Evolutionary conservation across 2,329 filamentous ascomycete species (phyloP).

Genomic region (Pseudonectria foliicola): DNA sequence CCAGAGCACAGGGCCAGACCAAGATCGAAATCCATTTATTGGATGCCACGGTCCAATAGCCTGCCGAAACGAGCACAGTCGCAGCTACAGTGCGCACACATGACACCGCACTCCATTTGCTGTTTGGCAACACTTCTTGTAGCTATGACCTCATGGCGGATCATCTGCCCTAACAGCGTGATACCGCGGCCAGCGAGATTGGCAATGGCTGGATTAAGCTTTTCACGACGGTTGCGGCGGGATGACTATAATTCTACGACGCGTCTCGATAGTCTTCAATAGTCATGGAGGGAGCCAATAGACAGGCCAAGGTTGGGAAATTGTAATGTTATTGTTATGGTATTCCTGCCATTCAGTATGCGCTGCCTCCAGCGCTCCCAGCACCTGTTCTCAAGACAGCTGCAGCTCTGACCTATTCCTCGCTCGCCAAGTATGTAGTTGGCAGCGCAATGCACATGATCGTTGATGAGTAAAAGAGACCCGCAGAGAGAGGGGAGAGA

Average conservation of each 20-base stretch:
- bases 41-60: too few relatives aligned
- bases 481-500: neutral
- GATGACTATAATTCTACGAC: too few relatives aligned
- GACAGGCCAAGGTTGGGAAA: neutral
- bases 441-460: neutral
- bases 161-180: slow-evolving; percentile 17
- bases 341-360: slow-evolving; percentile 32
- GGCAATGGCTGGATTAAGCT: neutral
- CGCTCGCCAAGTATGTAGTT: slow-evolving; percentile 5
- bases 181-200: slow-evolving; percentile 4
- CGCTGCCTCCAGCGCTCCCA: slow-evolving; percentile 15
- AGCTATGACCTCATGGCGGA: slow-evolving; percentile 20
- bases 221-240: too few relatives aligned
- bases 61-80: too few relatives aligned
- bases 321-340: slow-evolving; percentile 21
- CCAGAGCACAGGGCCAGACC: too few relatives aligned
- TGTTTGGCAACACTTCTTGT: too few relatives aligned
- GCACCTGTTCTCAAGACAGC: neutral
- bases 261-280: too few relatives aligned
- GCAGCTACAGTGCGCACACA: too few relatives aligned
- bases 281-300: too few relatives aligned
- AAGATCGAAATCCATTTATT: too few relatives aligned
- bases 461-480: slow-evolving; percentile 5
- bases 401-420: too few relatives aligned
- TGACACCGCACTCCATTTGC: too few relatives aligned